Percentiles rank a stretch among this genome's conserved stretches.
These are phyloP conservation scores for Leccinum olivaceopallidum DNA, from an alignment of 768 basidiomycete genomes.

Conservation along the genomic window DNA sequence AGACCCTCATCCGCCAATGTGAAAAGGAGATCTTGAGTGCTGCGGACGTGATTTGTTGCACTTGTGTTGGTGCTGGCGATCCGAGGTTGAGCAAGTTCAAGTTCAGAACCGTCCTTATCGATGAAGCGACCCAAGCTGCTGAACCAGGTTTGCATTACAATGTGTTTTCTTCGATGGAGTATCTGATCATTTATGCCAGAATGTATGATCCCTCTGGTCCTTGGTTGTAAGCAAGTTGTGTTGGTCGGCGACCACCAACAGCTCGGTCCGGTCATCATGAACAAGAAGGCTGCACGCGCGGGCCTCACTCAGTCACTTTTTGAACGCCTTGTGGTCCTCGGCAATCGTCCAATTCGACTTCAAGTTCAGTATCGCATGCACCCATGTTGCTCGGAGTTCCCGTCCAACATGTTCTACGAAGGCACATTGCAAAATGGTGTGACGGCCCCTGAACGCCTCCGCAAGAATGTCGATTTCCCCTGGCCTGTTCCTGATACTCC, in stretches of 20 bases:
- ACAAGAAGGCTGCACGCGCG: constrained; percentile 99
- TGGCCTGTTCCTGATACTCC: constrained; percentile 98
- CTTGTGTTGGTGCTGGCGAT: constrained; percentile 97
- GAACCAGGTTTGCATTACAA: constrained; percentile 71
- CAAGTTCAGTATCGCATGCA: constrained; percentile 99
- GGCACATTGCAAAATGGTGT: constrained; percentile 99
- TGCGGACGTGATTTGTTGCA: constrained; percentile 98
- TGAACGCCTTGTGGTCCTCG: constrained; percentile 92
- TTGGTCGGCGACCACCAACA: constrained; percentile 97
- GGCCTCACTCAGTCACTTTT: constrained; percentile 98
- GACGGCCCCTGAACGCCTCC: constrained; percentile 93
- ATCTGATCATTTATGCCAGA: constrained; percentile 49
- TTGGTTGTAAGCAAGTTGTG: constrained; percentile 98
- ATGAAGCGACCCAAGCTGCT: constrained; percentile 97
- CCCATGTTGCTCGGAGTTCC: constrained; percentile 98
- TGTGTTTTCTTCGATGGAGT: neutral
- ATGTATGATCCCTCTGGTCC: constrained; percentile 98
- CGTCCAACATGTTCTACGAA: constrained; percentile 99
- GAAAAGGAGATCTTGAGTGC: constrained; percentile 96
- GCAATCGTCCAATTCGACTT: constrained; percentile 95
- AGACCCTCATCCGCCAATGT: constrained; percentile 90
- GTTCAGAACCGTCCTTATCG: constrained; percentile 97
- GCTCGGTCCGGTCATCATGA: constrained; percentile 99
- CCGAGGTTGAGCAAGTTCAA: constrained; percentile 95
- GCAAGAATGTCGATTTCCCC: constrained; percentile 99